Conservation (phyloP, 257 asterid species). For the Solanum bukasovii region DNA sequence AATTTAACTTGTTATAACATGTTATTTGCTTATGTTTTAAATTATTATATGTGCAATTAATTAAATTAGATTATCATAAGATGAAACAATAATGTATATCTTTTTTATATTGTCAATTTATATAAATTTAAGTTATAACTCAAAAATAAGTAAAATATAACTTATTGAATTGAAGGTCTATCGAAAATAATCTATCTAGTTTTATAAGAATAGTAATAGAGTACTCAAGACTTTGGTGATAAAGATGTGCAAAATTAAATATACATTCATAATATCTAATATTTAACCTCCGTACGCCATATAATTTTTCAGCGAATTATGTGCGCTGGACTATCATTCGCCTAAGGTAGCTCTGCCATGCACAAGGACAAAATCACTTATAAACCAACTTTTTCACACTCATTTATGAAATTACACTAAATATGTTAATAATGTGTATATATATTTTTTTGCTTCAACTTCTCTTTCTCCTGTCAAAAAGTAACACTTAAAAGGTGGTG, state of each 20-base stretch:
- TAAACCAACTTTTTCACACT: background rate
- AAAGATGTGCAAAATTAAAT: background rate
- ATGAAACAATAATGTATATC: background rate
- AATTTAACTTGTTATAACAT: background rate
- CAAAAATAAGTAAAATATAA: background rate
- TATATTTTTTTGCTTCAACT: background rate
- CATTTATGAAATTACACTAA: too few species aligned
- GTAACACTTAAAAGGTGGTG: background rate
- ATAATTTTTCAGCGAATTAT: too few species aligned
- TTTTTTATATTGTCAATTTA: background rate
- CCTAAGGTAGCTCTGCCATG: background rate
- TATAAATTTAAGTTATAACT: background rate
- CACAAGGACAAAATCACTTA: background rate
- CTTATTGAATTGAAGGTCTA: background rate
- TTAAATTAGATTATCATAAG: background rate
- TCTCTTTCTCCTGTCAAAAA: background rate
- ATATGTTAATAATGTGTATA: too few species aligned
- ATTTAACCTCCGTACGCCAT: background rate
- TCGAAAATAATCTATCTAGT: background rate
- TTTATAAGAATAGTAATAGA: background rate
- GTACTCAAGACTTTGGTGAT: background rate
- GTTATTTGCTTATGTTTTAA: background rate
- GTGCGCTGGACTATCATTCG: too few species aligned
- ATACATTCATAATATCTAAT: background rate
- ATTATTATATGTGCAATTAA: background rate